A percentile compares a stretch with the other conserved stretches of the same genome.
Conservation (phyloP, 345 rosid genomes). For the Erucastrum elatum region DNA sequence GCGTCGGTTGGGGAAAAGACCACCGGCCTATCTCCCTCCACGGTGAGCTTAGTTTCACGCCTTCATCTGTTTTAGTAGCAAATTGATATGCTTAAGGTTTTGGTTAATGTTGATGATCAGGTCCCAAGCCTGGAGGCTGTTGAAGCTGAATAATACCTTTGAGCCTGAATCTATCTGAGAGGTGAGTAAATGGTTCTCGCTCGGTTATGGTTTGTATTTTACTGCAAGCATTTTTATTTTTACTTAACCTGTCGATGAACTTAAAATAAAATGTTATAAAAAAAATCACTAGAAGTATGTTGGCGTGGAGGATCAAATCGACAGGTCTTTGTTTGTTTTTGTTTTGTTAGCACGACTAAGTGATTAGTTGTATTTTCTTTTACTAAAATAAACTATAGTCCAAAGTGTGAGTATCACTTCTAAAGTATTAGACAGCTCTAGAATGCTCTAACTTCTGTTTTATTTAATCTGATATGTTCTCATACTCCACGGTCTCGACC, state of each 20-base stretch:
- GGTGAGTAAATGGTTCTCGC: slow-evolving; percentile 20
- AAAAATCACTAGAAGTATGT: not conserved
- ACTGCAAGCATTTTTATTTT: not conserved
- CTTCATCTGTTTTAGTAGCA: not conserved
- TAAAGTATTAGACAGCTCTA: too few relatives aligned
- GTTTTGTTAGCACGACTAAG: too few relatives aligned
- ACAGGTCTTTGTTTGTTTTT: too few relatives aligned
- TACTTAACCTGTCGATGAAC: too few relatives aligned
- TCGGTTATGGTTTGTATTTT: not conserved
- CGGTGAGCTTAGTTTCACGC: slow-evolving; percentile 42
- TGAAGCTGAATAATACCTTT: slow-evolving; percentile 37
- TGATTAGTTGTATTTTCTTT: too few relatives aligned
- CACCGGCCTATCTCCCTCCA: slow-evolving; percentile 88
- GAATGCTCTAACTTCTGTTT: too few relatives aligned
- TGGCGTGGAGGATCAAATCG: too few relatives aligned
- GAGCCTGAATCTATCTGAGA: slow-evolving; percentile 6
- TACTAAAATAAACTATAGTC: too few relatives aligned
- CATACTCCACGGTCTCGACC: too few relatives aligned
- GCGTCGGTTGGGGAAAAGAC: slow-evolving; percentile 98
- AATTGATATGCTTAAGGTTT: not conserved
- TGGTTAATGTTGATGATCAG: slow-evolving; percentile 3
- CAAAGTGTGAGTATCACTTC: too few relatives aligned
- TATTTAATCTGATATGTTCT: too few relatives aligned
- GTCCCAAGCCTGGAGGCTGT: slow-evolving; percentile 45
- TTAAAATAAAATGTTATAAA: too few relatives aligned